A percentile compares a stretch with the other conserved stretches of the same genome.
phyloP scores from a whole-genome alignment of 768 basidiomycete genomes.

The Lentinula guzmanii region DNA sequence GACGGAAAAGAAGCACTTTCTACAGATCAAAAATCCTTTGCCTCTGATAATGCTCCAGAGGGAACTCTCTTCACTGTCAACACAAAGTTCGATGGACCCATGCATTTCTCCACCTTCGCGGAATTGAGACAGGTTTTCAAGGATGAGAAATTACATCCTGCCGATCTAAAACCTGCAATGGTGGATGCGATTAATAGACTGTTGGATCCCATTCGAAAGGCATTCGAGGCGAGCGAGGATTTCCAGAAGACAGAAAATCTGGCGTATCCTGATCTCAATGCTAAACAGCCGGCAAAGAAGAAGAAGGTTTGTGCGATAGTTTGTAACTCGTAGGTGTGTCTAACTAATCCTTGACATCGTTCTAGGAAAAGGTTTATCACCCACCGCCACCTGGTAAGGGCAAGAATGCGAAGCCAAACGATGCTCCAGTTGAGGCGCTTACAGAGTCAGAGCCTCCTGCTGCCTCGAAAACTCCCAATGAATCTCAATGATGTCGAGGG shows the following conservation, averaged over 20 bases:
- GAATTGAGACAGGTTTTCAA: constrained; percentile 71
- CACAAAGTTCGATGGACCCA: constrained; percentile 75
- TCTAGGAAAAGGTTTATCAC: constrained; percentile 74
- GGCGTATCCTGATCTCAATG: constrained; percentile 80
- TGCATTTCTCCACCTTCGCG: constrained; percentile 66
- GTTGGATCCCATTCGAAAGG: constrained; percentile 73
- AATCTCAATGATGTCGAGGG: neutral
- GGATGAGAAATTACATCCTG: constrained; percentile 76
- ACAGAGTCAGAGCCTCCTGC: neutral
- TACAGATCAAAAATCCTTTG: constrained; percentile 59
- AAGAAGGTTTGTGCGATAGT: constrained; percentile 43
- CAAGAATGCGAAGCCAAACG: constrained; percentile 30
- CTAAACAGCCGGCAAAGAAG: constrained; percentile 53
- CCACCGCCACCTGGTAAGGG: constrained; percentile 81
- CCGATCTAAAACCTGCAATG: constrained; percentile 81
- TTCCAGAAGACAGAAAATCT: constrained; percentile 72
- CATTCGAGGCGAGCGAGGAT: constrained; percentile 71
- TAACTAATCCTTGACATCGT: neutral
- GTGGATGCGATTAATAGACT: constrained; percentile 67
- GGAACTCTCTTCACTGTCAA: constrained; percentile 79
- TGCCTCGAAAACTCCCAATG: neutral
- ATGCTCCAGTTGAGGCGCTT: neutral
- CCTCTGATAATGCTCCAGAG: constrained; percentile 61
- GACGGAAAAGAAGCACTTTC: constrained; percentile 22
- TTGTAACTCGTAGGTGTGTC: neutral